Evolutionary conservation across 805 yeast species (phyloP), one percentile per base, ranked within the genome.

Genomic region (Tetrapisispora iriomotensis): DNA sequence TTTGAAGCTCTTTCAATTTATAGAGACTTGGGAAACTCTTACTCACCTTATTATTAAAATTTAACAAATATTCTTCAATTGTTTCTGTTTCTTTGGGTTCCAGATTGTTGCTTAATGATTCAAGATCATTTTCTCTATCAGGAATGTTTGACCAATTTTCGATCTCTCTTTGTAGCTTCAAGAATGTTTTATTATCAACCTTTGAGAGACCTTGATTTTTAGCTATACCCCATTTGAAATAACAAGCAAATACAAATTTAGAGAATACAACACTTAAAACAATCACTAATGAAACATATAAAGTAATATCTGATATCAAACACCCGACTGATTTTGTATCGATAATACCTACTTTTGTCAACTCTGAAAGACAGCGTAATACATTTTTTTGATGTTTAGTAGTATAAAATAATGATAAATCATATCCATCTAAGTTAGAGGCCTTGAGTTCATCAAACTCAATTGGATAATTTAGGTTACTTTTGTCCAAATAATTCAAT

Each of bases 271-370:
- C 74, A 2, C 94, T 72, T 42, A 92, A 68, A 51, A 92, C 87
- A 56, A 92, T 85, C 8, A 82, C 79, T 52, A 92, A 70, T 1
- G 96, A 83, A 5, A 82, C 71, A 49, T 76, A 75, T 43, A 92
- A 71, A 1, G 92, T 96, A 29, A 87, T 77, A 38, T 77, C 66
- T 0, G 96, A 85, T 0, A 95, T 94, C 53, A 92, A 77, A 64
- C 98, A 92, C 7, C 98, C 98, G 51, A 92, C 76, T 7, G 95
- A 77, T 31, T 84, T 84, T 2, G 90, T 77, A 55, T 92, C 97
- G 30, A 92, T 75, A 33, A 75, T 77, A 14, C 98, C 98, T 12
- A 88, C 94, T 61, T 82, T 85, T 38, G 83, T 68, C 38, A 85
- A 82, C 59, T 92, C 97, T 9, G 79, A 67, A 39, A 92, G 66